Conservation (phyloP, 208 protist genomes). For the Naegleria lovaniensis region DNA sequence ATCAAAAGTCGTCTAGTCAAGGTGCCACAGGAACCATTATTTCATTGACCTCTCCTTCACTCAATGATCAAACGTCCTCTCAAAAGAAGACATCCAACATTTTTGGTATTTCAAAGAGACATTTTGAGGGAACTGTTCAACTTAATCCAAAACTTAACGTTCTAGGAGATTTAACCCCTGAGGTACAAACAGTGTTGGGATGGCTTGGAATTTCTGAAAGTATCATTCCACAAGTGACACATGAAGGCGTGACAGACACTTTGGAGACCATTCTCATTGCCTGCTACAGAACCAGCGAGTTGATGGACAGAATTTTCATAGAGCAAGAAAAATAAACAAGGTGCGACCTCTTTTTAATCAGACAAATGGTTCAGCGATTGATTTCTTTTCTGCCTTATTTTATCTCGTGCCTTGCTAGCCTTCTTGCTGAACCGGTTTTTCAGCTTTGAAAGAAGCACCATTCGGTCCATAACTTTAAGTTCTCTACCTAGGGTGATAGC, state of each 20-base stretch:
- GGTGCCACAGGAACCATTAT: not conserved
- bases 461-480: not conserved
- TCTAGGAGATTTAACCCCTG: not conserved
- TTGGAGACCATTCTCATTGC: not conserved
- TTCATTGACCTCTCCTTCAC: not conserved
- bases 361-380: not conserved
- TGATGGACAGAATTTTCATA: not conserved
- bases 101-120: not conserved
- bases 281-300: not conserved
- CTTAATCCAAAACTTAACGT: not conserved
- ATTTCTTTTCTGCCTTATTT: not conserved
- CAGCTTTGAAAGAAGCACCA: not conserved
- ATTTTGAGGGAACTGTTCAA: not conserved
- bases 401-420: not conserved
- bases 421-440: not conserved
- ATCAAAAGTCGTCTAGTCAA: not conserved
- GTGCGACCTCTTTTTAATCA: not conserved
- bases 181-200: not conserved
- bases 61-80: not conserved
- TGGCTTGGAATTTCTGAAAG: conserved; percentile 1
- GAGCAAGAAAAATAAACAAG: not conserved
- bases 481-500: not conserved
- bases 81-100: not conserved
- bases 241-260: not conserved
- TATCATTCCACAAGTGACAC: not conserved